Base-by-base conservation (phyloP, 2,329 filamentous ascomycete genomes). In the Xylaria sp. region DNA sequence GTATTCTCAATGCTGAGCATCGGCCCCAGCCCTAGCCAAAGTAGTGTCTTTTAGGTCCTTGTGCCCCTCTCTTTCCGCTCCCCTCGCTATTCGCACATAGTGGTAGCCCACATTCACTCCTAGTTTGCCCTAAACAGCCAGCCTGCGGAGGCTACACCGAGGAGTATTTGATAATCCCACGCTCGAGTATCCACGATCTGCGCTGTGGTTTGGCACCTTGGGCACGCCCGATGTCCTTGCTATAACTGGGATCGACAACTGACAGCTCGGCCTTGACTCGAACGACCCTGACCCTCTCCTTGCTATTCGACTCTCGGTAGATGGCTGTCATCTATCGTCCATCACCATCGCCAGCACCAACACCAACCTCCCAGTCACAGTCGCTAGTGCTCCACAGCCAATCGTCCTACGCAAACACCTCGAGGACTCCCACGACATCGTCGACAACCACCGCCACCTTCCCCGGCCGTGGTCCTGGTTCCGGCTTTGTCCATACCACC, bases 371-470 rank as follows among this genome's bases (percentile, higher is more conserved):
- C 21, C 54, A 46, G 43, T 41, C 63, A 46, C 57, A 56, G 13
- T 52, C 59, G 57, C 65, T 65, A 11, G 43, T 46, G 29, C 62
- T 54, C 49, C 67, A 65, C 64, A 54, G 67, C 46, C 58, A 47
- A 56, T 60, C 63, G 49, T 65, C 68, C 48, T 56, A 68, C 67
- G 43, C 66, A 55, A 63, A 64, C 56, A 63, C 67, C n/a, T 56
- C 46, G 38, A 62, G 21, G 58, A 52, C 43, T 37, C 31, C 37
- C 25, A 33, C 56, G 40, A 52, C 27, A 33, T 19, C 53, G 29
- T 29, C 31, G 21, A 43, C 53, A n/a, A 8, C 56, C 10, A 29
- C 49, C 15, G 23, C 54, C 38, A 21, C 33, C 31, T 46, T 33
- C 52, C 48, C 55, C 38, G 21, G 25, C 21, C 25, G 23, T 29